Percentiles rank a stretch among this genome's conserved stretches.
These are phyloP conservation scores for Fusarium azukiicola DNA, from an alignment of 2,329 filamentous ascomycete genomes.

Conservation along the genomic window DNA sequence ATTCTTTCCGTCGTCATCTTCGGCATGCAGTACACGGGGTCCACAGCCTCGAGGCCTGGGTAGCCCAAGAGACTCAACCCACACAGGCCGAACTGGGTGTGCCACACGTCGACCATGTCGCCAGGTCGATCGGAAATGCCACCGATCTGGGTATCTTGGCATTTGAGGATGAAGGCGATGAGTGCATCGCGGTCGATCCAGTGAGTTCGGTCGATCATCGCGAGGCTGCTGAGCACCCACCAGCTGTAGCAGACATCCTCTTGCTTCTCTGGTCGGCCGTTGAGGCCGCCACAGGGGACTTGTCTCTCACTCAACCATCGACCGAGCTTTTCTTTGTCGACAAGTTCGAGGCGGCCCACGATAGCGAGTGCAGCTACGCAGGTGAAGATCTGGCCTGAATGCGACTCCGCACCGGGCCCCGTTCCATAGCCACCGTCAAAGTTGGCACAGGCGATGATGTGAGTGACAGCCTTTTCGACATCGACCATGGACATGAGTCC, in stretches of 20 bases:
- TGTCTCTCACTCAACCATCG: slow-evolving; percentile 97
- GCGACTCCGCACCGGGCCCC: slow-evolving; percentile 94
- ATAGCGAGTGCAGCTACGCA: slow-evolving; percentile 94
- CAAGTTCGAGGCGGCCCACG: slow-evolving; percentile 88
- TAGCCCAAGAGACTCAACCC: slow-evolving; percentile 92
- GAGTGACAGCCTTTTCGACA: slow-evolving; percentile 88
- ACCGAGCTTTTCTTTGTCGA: slow-evolving; percentile 90
- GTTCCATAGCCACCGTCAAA: slow-evolving; percentile 97
- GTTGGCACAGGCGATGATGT: slow-evolving; percentile 92
- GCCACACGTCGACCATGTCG: slow-evolving; percentile 98
- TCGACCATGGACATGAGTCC: slow-evolving; percentile 87
- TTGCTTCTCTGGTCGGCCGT: slow-evolving; percentile 96
- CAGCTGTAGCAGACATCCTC: slow-evolving; percentile 99
- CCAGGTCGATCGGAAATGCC: slow-evolving; percentile 95
- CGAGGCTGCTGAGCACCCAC: slow-evolving; percentile 97
- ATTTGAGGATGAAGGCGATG: slow-evolving; percentile 89
- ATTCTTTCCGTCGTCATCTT: slow-evolving; percentile 81
- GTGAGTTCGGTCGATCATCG: slow-evolving; percentile 92
- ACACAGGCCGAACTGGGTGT: slow-evolving; percentile 93
- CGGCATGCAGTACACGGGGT: slow-evolving; percentile 94
- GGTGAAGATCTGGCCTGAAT: slow-evolving; percentile 97
- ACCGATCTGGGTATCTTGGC: slow-evolving; percentile 91
- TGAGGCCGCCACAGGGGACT: slow-evolving; percentile 91
- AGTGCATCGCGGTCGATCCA: slow-evolving; percentile 96
- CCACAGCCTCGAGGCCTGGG: slow-evolving; percentile 88